Evolutionary conservation across 148 eudicot species (phyloP), one percentile per base, ranked within the genome.

Genomic region (Cornus controversa): DNA sequence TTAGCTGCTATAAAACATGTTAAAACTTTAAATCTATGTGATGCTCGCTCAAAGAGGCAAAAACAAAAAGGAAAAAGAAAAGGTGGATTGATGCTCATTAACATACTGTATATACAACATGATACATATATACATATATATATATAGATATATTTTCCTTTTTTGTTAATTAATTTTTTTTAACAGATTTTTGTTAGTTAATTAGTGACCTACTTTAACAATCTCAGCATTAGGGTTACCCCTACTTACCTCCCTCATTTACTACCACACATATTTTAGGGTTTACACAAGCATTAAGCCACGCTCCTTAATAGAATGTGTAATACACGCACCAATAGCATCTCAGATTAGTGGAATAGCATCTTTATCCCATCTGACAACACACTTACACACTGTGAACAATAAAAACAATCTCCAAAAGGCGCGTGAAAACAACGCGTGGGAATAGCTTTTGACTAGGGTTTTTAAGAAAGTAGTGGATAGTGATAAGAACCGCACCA

Each of bases 191-290:
- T 40, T 6, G 45, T 40, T 9, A 40, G 8, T 6, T 40, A 6
- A 40, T 40, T 7, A 2, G 45, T 40, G 8, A 50, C 57, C 57
- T 16, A 50, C 57, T 16, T 50, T 50, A 50, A 11, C 7, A 50
- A 50, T 13, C 16, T 50, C 20, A 50, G 57, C 18, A 16, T 50
- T 50, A 50, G 18, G 57, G 57, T 50, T 50, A 50, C 20, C 57
- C 20, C 57, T 50, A 11, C 57, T 50, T 50, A 50, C 57, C 79
- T 31, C 70, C 75, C 72, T 66, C 75, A 81, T 62, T 72, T 72
- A 75, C 74, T 69, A 42, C 87, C 84, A 75, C 82, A 78, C 79
- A 72, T 70, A 76, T 72, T 72, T 79, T 85, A 85, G 87, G 87
- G 80, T 81, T 85, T 53, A 71, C 69, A 66, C 70, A 82, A 65